Base-by-base conservation (phyloP, 2,329 filamentous ascomycete genomes). In the Dryadomyces quercus-mongolicae region DNA sequence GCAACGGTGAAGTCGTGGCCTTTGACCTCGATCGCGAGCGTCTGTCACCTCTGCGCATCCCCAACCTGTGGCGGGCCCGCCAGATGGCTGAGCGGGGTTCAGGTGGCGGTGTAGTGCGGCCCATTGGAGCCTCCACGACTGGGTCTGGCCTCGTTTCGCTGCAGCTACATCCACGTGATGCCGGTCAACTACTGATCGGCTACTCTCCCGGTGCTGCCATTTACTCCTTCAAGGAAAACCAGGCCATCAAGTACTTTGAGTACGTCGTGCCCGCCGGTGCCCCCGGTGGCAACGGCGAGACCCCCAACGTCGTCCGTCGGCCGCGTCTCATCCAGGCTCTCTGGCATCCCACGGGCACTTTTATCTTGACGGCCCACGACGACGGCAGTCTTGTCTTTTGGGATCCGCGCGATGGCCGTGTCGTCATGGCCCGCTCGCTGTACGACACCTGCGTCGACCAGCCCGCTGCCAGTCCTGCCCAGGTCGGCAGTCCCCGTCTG, bases 331-430 rank as follows among this genome's bases (percentile, higher is more conserved):
- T 84, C 1, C 87, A 95, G 61, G 91, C 89, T 1, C 68, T 92
- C 16, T 98, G 92, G 91, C 93, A 98, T 70, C 93, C 93, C 0
- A 95, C 88, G 1, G 93, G 91, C 0, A 94, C 88, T 0, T 95
- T 95, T 63, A 72, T 96, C 42, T 66, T 93, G 60, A 95, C 89
- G 0, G 87, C 84, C 1, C 87, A 96, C 64, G 90, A 95, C 54
- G 93, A 98, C 65, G 85, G 86, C 38, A 95, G 88, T 61, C 72
- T 98, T 49, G 92, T 95, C 0, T 86, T 97, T 61, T 98, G 92
- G 91, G 93, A 98, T 67, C 74, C 86, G 1, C 94, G 90, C 62
- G 92, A 97, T 64, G 89, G 88, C 8, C 82, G 87, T 55, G 73
- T 95, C 42, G 71, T 98, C 7, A 82, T 89, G 74, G 91, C 92